Evolutionary conservation across 495 filamentous ascomycete genomes (phyloP).

Genomic region (Friedmanniomyces simplex): DNA sequence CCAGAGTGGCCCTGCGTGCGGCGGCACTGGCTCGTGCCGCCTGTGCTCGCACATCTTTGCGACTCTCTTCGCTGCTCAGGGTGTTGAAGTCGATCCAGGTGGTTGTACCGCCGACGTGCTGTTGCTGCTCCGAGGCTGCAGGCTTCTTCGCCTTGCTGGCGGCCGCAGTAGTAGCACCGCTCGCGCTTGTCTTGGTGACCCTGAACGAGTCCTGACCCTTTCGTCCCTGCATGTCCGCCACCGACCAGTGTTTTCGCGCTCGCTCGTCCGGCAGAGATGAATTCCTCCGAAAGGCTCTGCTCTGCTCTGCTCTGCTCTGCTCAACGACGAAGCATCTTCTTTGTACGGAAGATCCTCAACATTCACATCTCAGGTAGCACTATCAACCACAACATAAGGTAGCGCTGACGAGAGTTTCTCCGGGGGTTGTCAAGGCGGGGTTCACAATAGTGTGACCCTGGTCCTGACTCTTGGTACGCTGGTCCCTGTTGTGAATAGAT

Average conservation of each 20-base stretch:
- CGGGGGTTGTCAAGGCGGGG: not conserved
- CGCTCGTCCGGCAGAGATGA: no score
- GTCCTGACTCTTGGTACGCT: no score
- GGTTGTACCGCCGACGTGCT: not conserved
- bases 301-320: no score
- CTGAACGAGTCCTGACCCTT: not conserved
- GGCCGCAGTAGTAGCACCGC: not conserved
- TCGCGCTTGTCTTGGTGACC: not conserved
- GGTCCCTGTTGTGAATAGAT: no score
- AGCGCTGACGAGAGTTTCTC: not conserved
- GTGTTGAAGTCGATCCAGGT: conserved; percentile 3
- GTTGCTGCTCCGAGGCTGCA: not conserved
- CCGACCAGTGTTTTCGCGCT: no score
- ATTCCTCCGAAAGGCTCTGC: no score
- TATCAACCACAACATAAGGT: no score
- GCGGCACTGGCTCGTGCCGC: not conserved
- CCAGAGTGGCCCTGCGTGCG: not conserved
- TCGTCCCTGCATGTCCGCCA: not conserved
- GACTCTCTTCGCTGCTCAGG: not conserved
- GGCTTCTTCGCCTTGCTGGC: not conserved
- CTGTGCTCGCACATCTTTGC: conserved; percentile 4
- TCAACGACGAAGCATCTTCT: no score
- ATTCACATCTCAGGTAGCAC: no score
- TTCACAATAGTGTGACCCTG: no score
- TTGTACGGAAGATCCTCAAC: no score